Percentiles rank a stretch among this genome's conserved stretches.
phyloP scores from a whole-genome alignment of 305 asterid genomes.

The Andrographis paniculata region DNA sequence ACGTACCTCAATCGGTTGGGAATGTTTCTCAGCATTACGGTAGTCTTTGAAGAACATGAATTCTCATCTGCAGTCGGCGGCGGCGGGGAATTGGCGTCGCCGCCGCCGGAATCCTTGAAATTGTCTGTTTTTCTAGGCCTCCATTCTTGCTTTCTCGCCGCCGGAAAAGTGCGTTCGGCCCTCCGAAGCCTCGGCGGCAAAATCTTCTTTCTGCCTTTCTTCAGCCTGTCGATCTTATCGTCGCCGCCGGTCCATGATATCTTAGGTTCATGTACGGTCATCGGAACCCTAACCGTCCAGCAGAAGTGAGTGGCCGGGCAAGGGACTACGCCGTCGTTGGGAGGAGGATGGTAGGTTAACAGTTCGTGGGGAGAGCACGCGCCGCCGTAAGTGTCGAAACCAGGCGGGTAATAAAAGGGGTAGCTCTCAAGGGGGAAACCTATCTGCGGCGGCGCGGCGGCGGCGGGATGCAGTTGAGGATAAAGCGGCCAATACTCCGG shows the following conservation, averaged over 20 bases:
- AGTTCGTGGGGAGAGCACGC: no score
- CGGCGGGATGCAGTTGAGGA: no score
- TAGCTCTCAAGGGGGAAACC: no score
- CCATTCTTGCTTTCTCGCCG: neutral
- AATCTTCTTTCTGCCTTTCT: neutral
- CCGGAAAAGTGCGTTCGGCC: neutral
- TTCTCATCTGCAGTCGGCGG: neutral
- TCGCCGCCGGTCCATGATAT: neutral
- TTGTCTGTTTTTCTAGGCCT: neutral
- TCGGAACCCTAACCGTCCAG: no score
- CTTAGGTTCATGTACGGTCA: no score
- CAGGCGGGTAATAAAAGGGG: no score
- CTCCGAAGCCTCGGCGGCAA: constrained; percentile 12
- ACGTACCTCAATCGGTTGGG: constrained; percentile 32
- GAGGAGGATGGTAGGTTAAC: no score
- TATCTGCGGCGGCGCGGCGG: no score
- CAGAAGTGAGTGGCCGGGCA: no score
- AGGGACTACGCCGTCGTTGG: no score
- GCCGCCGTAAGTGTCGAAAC: no score
- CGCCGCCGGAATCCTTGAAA: constrained; percentile 4
- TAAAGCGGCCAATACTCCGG: no score
- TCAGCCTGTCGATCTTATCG: neutral
- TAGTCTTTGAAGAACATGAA: constrained; percentile 7
- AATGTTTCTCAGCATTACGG: constrained; percentile 35
- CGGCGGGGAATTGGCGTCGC: constrained; percentile 1